Percentiles rank a stretch among this genome's conserved stretches.
Evolutionary conservation across 2,329 filamentous ascomycete genomes (phyloP).

Genomic region (Arthrobotrys entomopaga): DNA sequence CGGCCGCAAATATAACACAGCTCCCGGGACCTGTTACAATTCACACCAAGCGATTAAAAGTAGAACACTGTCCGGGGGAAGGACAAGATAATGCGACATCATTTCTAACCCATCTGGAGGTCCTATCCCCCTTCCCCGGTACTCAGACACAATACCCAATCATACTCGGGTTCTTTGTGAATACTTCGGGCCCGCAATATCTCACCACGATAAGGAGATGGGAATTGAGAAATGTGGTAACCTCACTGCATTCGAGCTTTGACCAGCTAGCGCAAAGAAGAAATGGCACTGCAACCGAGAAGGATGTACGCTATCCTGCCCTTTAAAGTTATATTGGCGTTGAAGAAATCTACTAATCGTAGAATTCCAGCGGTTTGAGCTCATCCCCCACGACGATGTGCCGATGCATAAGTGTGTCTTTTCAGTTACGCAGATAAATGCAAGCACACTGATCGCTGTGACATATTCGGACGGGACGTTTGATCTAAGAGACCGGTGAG

Average conservation of each 20-base stretch:
- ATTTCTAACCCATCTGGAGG: constrained; percentile 77
- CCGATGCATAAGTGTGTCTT: constrained; percentile 73
- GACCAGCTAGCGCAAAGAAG: constrained; percentile 77
- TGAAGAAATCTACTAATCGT: neutral
- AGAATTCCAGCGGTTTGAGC: constrained; percentile 71
- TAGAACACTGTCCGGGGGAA: constrained; percentile 59
- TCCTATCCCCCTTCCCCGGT: constrained; percentile 75
- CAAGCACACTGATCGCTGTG: constrained; percentile 74
- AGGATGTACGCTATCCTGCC: constrained; percentile 60
- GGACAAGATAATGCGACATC: constrained; percentile 67
- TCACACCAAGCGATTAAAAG: constrained; percentile 56
- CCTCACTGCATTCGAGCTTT: constrained; percentile 77
- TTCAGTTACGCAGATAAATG: constrained; percentile 74
- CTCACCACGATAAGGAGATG: constrained; percentile 83
- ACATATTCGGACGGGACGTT: constrained; percentile 73
- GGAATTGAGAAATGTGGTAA: constrained; percentile 76
- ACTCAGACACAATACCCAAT: constrained; percentile 68
- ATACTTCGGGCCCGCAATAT: constrained; percentile 67
- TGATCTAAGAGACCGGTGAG: constrained; percentile 54
- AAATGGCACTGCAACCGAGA: constrained; percentile 64
- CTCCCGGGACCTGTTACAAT: constrained; percentile 55
- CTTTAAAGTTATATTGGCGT: neutral
- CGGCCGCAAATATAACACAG: constrained; percentile 54
- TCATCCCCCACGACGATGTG: constrained; percentile 69
- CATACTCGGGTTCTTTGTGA: constrained; percentile 74